Base-by-base conservation (phyloP, 495 filamentous ascomycete species). In the Penicillium roqueforti region DNA sequence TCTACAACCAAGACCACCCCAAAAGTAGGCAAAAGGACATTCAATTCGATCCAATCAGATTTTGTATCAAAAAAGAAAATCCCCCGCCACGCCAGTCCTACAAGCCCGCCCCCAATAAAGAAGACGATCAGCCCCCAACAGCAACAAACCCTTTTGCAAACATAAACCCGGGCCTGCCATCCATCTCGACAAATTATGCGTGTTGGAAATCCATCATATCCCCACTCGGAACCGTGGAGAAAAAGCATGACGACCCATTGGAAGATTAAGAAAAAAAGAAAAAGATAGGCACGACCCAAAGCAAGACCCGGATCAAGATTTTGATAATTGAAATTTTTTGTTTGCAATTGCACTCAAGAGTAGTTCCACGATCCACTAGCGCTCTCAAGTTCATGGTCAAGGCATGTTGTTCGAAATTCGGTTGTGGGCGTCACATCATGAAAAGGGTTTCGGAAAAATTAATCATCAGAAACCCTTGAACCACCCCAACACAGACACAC, bases 41-140 rank as follows among this genome's bases (percentile, higher is more conserved):
- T 61, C 63, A 66, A 65, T 67, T 67, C 59, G 47, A 67, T 63
- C 64, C 64, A 54, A 62, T 67, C 53, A 65, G 28, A 65, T 65
- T 67, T 67, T 67, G 54, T 56, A 53, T 54, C 56, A 61, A 56
- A 58, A 47, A 51, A 51, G 49, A 51, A 63, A 58, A 57, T 52
- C 47, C 53, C 51, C 53, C 60, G 50, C 56, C 55, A 51, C 19
- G 26, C 25, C 37, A 41, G 41, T 54, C 51, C 51, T 54, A 47
- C 41, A 60, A 57, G 38, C 56, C 32, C 49, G 44, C 43, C 48
- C 34, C 37, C 52, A 44, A 37, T 19, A 47, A 47, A 55, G 31
- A 55, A 50, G 26, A 41, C 47, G 20, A 28, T 23, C 38, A 50
- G 32, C 32, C 32, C 53, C 19, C 16, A 16, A 29, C 31, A 40